Evolutionary conservation across 768 basidiomycete species (phyloP).

Genomic region (Termitomyces sp.): DNA sequence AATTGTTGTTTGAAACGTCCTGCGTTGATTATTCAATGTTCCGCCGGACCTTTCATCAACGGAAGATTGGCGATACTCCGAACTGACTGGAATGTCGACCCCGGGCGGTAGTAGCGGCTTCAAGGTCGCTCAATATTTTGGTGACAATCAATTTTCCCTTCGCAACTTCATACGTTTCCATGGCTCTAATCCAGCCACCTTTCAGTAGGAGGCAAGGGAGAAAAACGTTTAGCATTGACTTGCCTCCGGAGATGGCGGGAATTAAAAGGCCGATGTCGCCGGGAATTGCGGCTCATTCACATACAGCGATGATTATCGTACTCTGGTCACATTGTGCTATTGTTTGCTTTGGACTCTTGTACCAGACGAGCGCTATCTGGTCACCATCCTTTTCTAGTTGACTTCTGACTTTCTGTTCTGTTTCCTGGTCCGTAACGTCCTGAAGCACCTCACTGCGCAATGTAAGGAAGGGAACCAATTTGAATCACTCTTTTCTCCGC

Average conservation of each 20-base stretch:
- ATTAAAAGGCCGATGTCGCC: neutral
- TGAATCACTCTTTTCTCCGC: neutral
- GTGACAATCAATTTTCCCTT: neutral
- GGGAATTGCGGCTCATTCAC: constrained; percentile 1
- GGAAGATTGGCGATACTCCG: constrained; percentile 5
- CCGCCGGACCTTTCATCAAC: neutral
- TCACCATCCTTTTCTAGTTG: neutral
- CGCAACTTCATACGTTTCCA: neutral
- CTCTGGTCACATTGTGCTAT: neutral
- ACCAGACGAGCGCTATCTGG: neutral
- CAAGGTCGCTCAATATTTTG: neutral
- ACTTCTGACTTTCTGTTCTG: neutral
- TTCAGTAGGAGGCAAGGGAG: neutral
- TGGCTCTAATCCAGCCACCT: neutral
- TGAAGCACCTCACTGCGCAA: neutral
- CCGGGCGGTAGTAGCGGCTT: neutral
- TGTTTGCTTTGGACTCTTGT: neutral
- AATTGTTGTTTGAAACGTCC: constrained; percentile 5
- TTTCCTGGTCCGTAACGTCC: no score
- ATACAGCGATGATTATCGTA: neutral
- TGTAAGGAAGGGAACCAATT: neutral
- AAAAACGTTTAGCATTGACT: neutral
- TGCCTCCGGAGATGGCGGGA: constrained; percentile 1
- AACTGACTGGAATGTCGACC: constrained; percentile 6
- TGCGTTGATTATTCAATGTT: constrained; percentile 5